These are phyloP conservation scores for Talaromyces sp. DNA, from an alignment of 2,329 filamentous ascomycete species.

Conservation along the genomic window DNA sequence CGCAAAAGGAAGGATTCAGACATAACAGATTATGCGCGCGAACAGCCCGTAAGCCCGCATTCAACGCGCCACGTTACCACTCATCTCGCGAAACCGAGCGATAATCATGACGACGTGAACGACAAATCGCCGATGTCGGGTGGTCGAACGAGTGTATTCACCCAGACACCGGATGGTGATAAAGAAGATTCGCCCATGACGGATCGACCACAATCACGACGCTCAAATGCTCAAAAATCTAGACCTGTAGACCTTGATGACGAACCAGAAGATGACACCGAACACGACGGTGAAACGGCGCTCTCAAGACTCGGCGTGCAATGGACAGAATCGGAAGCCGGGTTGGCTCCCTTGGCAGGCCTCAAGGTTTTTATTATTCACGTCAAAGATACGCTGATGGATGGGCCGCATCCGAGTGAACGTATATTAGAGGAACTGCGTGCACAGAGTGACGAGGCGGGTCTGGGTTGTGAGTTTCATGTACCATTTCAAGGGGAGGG, in stretches of 20 bases:
- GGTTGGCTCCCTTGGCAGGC: conserved; percentile 58
- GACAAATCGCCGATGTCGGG: not conserved
- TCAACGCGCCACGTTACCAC: conserved; percentile 24
- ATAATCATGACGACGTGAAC: not conserved
- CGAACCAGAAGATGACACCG: not conserved
- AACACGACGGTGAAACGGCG: not conserved
- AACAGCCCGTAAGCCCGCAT: conserved; percentile 27
- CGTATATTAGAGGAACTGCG: conserved; percentile 67
- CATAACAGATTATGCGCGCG: conserved; percentile 20
- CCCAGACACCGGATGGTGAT: conserved; percentile 4
- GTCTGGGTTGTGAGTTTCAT: conserved; percentile 75
- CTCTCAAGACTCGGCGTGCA: not conserved
- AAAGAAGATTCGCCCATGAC: not conserved
- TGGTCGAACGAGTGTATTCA: not conserved
- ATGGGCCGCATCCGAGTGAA: conserved; percentile 62
- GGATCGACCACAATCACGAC: not conserved
- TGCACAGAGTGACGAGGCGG: conserved; percentile 60
- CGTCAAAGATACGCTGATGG: conserved; percentile 78
- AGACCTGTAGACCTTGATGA: not conserved
- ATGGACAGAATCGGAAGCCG: not conserved
- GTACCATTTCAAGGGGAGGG: conserved; percentile 64
- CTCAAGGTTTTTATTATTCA: conserved; percentile 86
- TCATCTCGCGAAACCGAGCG: not conserved
- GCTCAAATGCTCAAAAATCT: not conserved
- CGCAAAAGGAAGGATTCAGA: conserved; percentile 36